Base-by-base conservation (phyloP, 805 yeast species). In the Ogataea thermomethanolica region DNA sequence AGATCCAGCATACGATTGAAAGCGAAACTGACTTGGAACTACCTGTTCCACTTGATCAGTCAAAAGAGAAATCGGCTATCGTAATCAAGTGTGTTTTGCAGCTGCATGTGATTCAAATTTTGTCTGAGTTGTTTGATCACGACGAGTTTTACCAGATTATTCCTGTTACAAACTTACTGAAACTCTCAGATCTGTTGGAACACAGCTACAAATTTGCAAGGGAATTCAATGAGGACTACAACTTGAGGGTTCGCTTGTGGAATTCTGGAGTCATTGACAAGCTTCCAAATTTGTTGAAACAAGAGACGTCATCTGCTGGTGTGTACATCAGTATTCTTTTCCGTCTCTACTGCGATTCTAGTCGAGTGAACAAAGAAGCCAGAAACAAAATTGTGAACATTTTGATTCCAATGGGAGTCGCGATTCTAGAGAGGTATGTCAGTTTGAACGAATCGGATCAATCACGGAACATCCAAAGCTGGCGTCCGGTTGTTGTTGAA, bases 61-160 rank as follows among this genome's bases (percentile, higher is more conserved):
- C 78, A 14, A 73, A 69, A 44, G 76, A 77, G 15, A 82, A 81
- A 55, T 79, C 87, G 21, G 72, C 84, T 0, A 87, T 91, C 56
- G 95, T 93, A 30, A 87, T 89, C 33, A 90, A 90, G 62, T 88
- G 97, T 64, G 95, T 93, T 15, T 68, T 91, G 50, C 98, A 93
- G 58, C 67, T 91, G 42, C 71, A 90, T 55, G 78, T 93, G 78
- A 89, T 93, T 54, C 96, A 91, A 59, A 76, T 87, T 0, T 70
- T 88, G 20, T 79, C 85, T 44, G 98, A 89, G 54, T 64, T 91
- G 35, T 78, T 89, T 59, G 88, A 83, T 33, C 71, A 69, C 40
- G 84, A 83, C 40, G 67, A 62, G 4, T 86, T 91, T 51, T 85
- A 84, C 50, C 76, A 72, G 35, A 53, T 72, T 17, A 76, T 89